Conservation (phyloP, 2,329 filamentous ascomycete genomes). For the Colletotrichum sp. region DNA sequence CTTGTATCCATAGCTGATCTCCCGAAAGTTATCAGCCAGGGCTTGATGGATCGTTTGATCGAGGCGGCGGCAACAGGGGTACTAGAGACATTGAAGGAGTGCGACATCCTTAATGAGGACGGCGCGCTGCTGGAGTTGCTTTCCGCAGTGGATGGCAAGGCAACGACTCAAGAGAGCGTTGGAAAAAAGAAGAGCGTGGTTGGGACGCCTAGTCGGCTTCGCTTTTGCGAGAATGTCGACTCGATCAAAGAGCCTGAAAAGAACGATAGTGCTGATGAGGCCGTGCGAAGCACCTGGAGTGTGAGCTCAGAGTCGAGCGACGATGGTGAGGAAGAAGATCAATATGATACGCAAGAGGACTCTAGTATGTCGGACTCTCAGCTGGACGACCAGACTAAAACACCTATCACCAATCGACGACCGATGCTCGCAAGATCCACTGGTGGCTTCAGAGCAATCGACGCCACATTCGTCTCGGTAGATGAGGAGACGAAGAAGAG, state of each 20-base stretch:
- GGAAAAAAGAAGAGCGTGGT: not conserved
- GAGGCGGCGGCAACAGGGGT: not conserved
- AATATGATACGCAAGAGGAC: not conserved
- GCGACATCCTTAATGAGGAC: not conserved
- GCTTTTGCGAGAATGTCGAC: not conserved
- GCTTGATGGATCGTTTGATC: not conserved
- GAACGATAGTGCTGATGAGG: too few relatives aligned
- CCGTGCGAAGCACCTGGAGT: not conserved
- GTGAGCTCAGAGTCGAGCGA: not conserved
- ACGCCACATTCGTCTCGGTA: not conserved
- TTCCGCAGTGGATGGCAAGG: not conserved
- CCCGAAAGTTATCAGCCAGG: not conserved
- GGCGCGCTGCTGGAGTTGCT: conserved; percentile 2
- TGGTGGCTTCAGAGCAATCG: not conserved
- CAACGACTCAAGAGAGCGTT: not conserved
- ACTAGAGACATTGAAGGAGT: not conserved
- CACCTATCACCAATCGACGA: not conserved
- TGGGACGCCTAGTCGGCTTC: not conserved
- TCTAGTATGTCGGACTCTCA: not conserved
- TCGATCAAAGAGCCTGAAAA: not conserved
- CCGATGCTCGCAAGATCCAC: not conserved
- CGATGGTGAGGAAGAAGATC: not conserved
- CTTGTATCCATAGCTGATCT: conserved; percentile 2
- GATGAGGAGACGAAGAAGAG: not conserved
- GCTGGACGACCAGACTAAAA: not conserved